Evolutionary conservation across 2,329 filamentous ascomycete species (phyloP), one percentile per base, ranked within the genome.

Genomic region (Colletotrichum spaethianum): DNA sequence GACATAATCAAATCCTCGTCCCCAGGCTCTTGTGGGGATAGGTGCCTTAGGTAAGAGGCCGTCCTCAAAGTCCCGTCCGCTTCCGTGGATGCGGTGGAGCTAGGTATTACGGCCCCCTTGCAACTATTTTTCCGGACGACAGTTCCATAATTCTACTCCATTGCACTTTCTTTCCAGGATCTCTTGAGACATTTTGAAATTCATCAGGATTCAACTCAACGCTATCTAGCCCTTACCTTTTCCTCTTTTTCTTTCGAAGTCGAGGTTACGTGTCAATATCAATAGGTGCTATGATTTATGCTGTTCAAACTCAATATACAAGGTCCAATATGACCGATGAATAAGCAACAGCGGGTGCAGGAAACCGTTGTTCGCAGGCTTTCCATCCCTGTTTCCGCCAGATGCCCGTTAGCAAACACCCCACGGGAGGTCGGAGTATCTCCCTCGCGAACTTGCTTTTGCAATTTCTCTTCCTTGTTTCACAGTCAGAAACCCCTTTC

Each of bases 401-500:
- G 16, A 33, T 50, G 60, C 44, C 44, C n/a, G 16, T 16, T 18
- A 62, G n/a, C 44, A 50, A 50, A 62, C 31, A 28, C 2, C 2
- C 16, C 23, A 28, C 16, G 31, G 33, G 14, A 52, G 44, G 5
- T 28, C 20, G n/a, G 26, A 38, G 18, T 26, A 33, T 62, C 44
- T 46, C 60, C n/a, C 60, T 62, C 44, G n/a, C 16, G 42, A 23
- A 36, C 28, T 61, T 44, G 12, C 55, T 42, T 50, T 38, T 62
- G 4, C 23, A 38, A 14, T 20, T 5, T 40, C 8, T 26, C 20
- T 62, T 20, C 28, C 31, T 5, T 40, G 31, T 23, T 48, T 23
- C 23, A 12, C 23, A 46, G 28, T 14, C 28, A 50, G 59, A 40
- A 28, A 9, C 20, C 4, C 2, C n/a, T 36, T 4, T 36, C 9